phyloP scores from a whole-genome alignment of 1,139 yeast genomes.

The Taiozyma sp. region DNA sequence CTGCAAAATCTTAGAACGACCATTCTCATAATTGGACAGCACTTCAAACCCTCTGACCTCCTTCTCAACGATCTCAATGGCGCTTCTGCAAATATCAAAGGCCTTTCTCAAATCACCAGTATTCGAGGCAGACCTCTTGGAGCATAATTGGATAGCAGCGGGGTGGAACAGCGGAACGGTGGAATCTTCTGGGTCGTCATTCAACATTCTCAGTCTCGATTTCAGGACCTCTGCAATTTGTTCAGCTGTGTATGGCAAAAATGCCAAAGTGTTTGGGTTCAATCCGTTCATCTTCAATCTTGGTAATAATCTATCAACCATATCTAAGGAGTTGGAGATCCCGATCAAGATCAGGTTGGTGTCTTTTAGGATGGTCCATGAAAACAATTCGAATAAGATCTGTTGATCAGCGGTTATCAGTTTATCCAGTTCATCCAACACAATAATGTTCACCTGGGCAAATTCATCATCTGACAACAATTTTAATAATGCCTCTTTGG shows the following conservation, averaged over 20 bases:
- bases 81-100: slow-evolving; percentile 79
- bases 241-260: slow-evolving; percentile 76
- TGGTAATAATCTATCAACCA: slow-evolving; percentile 84
- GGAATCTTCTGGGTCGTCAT: slow-evolving; percentile 20
- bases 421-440: slow-evolving; percentile 89
- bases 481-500: slow-evolving; percentile 28
- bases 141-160: slow-evolving; percentile 77
- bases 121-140: slow-evolving; percentile 80
- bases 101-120: slow-evolving; percentile 93
- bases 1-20: slow-evolving; percentile 9
- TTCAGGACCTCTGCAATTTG: slow-evolving; percentile 69
- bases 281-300: slow-evolving; percentile 68
- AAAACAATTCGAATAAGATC: slow-evolving; percentile 71
- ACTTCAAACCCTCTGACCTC: slow-evolving; percentile 6
- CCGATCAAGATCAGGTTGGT: slow-evolving; percentile 61
- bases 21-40: not conserved
- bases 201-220: slow-evolving; percentile 39
- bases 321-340: slow-evolving; percentile 87
- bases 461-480: slow-evolving; percentile 19
- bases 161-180: slow-evolving; percentile 64
- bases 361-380: slow-evolving; percentile 49
- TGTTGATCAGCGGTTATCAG: slow-evolving; percentile 71
- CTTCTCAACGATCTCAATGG: slow-evolving; percentile 70
- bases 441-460: slow-evolving; percentile 44
- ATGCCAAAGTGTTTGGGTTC: slow-evolving; percentile 65